Conservation (phyloP, 768 basidiomycete species). For the Paxillus ammoniavirescens region DNA sequence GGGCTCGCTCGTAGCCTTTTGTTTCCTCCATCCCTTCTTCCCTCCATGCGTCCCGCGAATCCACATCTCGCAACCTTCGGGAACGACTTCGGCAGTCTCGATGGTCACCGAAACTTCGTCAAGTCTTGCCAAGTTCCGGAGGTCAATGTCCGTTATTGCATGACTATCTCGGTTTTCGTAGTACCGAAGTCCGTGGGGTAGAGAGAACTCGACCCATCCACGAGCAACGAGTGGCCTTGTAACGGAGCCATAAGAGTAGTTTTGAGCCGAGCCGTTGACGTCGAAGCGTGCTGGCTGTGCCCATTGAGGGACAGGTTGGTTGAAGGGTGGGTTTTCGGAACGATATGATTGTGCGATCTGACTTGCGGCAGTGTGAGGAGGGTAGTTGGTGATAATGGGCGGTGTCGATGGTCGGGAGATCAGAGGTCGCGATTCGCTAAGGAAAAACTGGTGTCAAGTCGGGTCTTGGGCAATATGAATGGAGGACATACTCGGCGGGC, state of each 20-base stretch:
- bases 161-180: slow-evolving; percentile 62
- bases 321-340: slow-evolving; percentile 16
- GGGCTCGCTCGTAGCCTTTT: slow-evolving; percentile 33
- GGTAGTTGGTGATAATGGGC: slow-evolving; percentile 23
- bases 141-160: slow-evolving; percentile 69
- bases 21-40: slow-evolving; percentile 29
- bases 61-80: slow-evolving; percentile 61
- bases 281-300: slow-evolving; percentile 24
- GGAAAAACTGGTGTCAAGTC: background rate
- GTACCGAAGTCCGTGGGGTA: slow-evolving; percentile 74
- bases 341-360: slow-evolving; percentile 26
- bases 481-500: slow-evolving; percentile 25
- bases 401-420: slow-evolving; percentile 38
- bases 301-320: slow-evolving; percentile 28
- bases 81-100: slow-evolving; percentile 32
- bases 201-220: slow-evolving; percentile 73
- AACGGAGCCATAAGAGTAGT: slow-evolving; percentile 26
- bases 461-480: no score
- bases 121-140: slow-evolving; percentile 52
- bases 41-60: slow-evolving; percentile 41
- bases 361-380: slow-evolving; percentile 16
- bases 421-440: slow-evolving; percentile 55
- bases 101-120: slow-evolving; percentile 36
- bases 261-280: slow-evolving; percentile 31
- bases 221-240: slow-evolving; percentile 30